Evolutionary conservation across 164 flowering plant species (phyloP).

Genomic region (Buxus sempervirens): DNA sequence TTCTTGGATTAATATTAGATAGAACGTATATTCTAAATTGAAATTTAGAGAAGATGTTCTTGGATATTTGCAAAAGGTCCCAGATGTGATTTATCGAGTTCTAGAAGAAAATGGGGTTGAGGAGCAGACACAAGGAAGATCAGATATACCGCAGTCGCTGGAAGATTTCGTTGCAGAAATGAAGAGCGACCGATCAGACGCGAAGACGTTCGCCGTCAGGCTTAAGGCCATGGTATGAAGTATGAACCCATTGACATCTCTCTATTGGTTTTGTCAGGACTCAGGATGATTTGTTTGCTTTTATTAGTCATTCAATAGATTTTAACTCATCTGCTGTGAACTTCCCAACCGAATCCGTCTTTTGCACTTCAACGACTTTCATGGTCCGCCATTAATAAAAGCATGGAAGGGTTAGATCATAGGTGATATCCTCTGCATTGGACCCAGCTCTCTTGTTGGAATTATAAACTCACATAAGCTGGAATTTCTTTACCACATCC

Average conservation of each 20-base stretch:
- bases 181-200: slow-evolving; percentile 50
- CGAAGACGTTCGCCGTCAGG: slow-evolving; percentile 61
- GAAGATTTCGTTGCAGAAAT: slow-evolving; percentile 73
- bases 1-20: background rate
- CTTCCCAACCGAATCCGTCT: background rate
- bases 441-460: no score
- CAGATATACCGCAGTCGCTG: slow-evolving; percentile 68
- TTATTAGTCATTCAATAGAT: background rate
- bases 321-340: background rate
- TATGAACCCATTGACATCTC: background rate
- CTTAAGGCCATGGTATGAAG: slow-evolving; percentile 79
- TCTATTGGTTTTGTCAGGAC: background rate
- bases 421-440: no score
- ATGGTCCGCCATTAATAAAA: no score
- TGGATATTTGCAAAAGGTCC: slow-evolving; percentile 47
- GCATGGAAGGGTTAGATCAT: no score
- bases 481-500: no score
- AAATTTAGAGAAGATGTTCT: background rate
- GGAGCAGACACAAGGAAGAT: slow-evolving; percentile 34
- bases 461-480: no score
- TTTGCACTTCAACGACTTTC: background rate
- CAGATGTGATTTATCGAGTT: slow-evolving; percentile 74
- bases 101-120: slow-evolving; percentile 44
- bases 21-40: background rate
- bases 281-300: background rate